Percentiles rank a stretch among this genome's conserved stretches.
These are phyloP conservation scores for Amanita jacksonii DNA, from an alignment of 768 basidiomycete species.

Conservation along the genomic window DNA sequence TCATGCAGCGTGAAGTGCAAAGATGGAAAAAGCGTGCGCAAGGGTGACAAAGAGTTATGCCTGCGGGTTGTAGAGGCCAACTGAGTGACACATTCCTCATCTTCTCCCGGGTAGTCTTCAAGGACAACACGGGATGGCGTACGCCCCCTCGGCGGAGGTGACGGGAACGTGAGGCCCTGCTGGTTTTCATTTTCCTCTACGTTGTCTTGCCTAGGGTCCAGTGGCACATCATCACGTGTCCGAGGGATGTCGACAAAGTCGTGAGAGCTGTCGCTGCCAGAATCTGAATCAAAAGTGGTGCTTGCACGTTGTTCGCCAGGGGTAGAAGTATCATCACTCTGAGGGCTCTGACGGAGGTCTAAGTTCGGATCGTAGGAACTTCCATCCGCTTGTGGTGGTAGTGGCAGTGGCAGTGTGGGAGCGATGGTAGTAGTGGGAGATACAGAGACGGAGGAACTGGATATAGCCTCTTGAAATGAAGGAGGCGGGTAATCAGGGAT, in stretches of 20 bases:
- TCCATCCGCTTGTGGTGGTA: neutral
- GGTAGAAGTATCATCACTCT: no score
- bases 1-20: conserved; percentile 4
- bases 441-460: conserved; percentile 31
- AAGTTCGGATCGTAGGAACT: neutral
- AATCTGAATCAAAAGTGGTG: conserved; percentile 4
- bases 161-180: neutral
- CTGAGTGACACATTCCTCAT: neutral
- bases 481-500: conserved; percentile 67
- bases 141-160: neutral
- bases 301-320: neutral
- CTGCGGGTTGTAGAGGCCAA: neutral
- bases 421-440: conserved; percentile 30
- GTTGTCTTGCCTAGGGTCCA: neutral
- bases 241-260: conserved; percentile 1
- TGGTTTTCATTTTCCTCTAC: neutral
- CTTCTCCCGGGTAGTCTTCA: neutral
- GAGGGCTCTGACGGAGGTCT: neutral
- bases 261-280: conserved; percentile 3
- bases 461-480: conserved; percentile 62
- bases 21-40: conserved; percentile 8
- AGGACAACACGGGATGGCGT: neutral
- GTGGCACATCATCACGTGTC: neutral
- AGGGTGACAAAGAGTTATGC: conserved; percentile 5
- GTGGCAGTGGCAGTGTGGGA: neutral